Evolutionary conservation across 257 asterid genomes (phyloP).

Genomic region (Avicennia marina): DNA sequence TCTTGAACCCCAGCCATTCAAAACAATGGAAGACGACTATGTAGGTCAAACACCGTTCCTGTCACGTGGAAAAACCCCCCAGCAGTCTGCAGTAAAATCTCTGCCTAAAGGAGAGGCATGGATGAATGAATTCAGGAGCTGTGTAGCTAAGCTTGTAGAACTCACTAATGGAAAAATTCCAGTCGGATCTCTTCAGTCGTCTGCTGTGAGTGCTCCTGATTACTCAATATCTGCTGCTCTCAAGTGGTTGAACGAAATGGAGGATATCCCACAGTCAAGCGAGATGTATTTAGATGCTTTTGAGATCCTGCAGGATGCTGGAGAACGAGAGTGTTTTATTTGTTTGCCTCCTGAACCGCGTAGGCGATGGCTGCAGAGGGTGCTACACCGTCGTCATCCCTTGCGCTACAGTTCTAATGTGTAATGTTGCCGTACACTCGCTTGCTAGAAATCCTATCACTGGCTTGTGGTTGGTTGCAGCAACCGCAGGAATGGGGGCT

Average conservation of each 20-base stretch:
- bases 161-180: slow-evolving; percentile 49
- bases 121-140: slow-evolving; percentile 61
- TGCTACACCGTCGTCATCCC: slow-evolving; percentile 64
- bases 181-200: slow-evolving; percentile 20
- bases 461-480: too few relatives aligned
- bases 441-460: too few relatives aligned
- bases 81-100: slow-evolving; percentile 28
- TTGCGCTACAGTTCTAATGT: slow-evolving; percentile 49
- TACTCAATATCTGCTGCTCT: slow-evolving; percentile 64
- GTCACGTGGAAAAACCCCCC: slow-evolving; percentile 35
- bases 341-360: slow-evolving; percentile 88
- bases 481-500: too few relatives aligned
- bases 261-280: slow-evolving; percentile 74
- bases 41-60: slow-evolving; percentile 33
- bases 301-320: slow-evolving; percentile 66
- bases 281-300: slow-evolving; percentile 91
- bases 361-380: slow-evolving; percentile 91
- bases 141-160: slow-evolving; percentile 64
- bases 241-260: slow-evolving; percentile 74
- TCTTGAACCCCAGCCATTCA: slow-evolving; percentile 28
- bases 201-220: slow-evolving; percentile 36
- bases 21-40: slow-evolving; percentile 28
- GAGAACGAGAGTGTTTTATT: slow-evolving; percentile 76
- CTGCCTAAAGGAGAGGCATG: slow-evolving; percentile 52
- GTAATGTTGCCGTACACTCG: too few relatives aligned